Conservation (phyloP, 73 alveolate genomes). For the Paramecium sexaurelia region DNA sequence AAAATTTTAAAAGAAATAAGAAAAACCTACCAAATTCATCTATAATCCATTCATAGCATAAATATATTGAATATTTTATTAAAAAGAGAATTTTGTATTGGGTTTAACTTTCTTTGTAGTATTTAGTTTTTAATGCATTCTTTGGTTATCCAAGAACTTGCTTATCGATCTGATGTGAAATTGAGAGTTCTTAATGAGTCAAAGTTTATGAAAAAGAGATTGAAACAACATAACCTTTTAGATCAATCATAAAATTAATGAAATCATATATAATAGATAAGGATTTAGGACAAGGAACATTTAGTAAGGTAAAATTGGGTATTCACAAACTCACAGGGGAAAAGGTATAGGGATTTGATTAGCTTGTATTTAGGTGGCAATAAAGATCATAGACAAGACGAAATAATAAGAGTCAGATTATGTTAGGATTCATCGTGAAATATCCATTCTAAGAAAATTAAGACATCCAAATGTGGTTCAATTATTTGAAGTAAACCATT, state of each 20-base stretch:
- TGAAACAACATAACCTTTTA: neutral
- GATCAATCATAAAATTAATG: slow-evolving; percentile 29
- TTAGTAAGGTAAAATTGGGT: slow-evolving; percentile 85
- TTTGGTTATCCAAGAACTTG: no score
- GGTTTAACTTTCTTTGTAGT: no score
- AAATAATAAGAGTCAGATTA: slow-evolving; percentile 87
- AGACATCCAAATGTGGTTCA: slow-evolving; percentile 80
- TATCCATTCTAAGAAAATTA: slow-evolving; percentile 78
- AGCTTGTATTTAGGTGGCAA: slow-evolving; percentile 84
- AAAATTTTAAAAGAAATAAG: no score
- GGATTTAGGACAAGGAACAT: slow-evolving; percentile 81
- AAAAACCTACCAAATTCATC: no score
- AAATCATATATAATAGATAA: neutral
- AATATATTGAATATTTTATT: no score
- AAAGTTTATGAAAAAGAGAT: neutral
- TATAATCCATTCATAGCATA: no score
- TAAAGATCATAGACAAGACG: slow-evolving; percentile 90
- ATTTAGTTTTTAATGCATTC: no score
- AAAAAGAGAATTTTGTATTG: no score
- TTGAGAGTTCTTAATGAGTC: neutral
- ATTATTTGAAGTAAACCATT: slow-evolving; percentile 70
- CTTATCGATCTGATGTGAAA: neutral
- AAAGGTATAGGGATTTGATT: slow-evolving; percentile 1
- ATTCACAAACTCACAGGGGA: slow-evolving; percentile 82
- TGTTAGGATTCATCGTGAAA: slow-evolving; percentile 89